phyloP scores from a whole-genome alignment of 306 rosid species.

The Vicia villosa region DNA sequence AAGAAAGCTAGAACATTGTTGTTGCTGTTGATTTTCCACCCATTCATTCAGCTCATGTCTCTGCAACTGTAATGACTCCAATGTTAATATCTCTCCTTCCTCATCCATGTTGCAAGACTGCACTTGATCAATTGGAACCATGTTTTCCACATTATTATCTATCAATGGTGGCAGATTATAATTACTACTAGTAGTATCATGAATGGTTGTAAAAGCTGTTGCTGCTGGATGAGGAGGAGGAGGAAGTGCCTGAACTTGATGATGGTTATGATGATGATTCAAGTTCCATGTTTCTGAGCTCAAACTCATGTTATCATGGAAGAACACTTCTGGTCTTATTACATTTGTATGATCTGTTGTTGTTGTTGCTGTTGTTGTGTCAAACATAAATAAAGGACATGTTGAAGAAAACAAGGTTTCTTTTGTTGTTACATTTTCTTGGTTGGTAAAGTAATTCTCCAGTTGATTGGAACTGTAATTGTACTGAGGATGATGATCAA shows the following conservation, averaged over 20 bases:
- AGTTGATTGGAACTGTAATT: constrained; percentile 53
- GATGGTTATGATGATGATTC: constrained; percentile 62
- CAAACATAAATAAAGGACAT: constrained; percentile 81
- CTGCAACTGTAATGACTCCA: constrained; percentile 70
- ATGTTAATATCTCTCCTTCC: constrained; percentile 53
- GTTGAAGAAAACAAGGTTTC: constrained; percentile 65
- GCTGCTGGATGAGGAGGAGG: constrained; percentile 34
- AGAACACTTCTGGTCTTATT: constrained; percentile 50
- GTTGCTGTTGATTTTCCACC: constrained; percentile 76
- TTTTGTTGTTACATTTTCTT: constrained; percentile 50
- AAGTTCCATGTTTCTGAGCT: constrained; percentile 67
- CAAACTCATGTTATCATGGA: constrained; percentile 48
- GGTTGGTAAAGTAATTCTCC: constrained; percentile 52
- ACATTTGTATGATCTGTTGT: constrained; percentile 21
- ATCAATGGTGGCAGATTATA: constrained; percentile 79
- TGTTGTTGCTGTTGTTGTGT: constrained; percentile 49
- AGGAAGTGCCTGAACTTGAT: constrained; percentile 49
- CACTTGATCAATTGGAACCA: constrained; percentile 49
- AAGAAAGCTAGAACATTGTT: constrained; percentile 70
- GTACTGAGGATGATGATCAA: constrained; percentile 49
- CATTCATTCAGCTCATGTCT: constrained; percentile 74
- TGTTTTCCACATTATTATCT: constrained; percentile 61
- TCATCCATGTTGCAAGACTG: constrained; percentile 59
- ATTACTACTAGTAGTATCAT: constrained; percentile 30
- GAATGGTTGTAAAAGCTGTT: constrained; percentile 42